phyloP scores from a whole-genome alignment of 805 yeast genomes.

The Pichia exigua region DNA sequence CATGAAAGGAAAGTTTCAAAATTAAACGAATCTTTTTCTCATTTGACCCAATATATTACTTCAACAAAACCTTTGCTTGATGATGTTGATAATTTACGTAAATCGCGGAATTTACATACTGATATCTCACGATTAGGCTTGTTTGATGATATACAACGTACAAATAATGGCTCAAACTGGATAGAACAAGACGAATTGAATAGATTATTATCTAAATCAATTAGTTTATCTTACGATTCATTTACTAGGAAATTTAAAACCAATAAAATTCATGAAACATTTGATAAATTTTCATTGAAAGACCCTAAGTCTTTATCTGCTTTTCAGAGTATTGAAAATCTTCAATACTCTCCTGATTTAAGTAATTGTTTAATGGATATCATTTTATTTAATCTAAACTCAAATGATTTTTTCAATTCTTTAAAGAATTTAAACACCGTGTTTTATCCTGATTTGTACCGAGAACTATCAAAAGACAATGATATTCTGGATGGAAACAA shows the following conservation, averaged over 20 bases:
- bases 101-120: conserved; percentile 28
- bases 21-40: conserved; percentile 21
- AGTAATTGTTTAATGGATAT: neutral
- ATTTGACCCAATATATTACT: conserved; percentile 25
- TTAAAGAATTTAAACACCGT: neutral
- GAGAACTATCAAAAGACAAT: neutral
- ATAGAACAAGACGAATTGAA: conserved; percentile 33
- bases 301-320: neutral
- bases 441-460: neutral
- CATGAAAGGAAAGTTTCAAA: conserved; percentile 36
- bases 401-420: neutral
- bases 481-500: neutral
- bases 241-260: conserved; percentile 11
- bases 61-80: conserved; percentile 51
- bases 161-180: conserved; percentile 29
- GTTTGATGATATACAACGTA: conserved; percentile 25
- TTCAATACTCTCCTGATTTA: conserved; percentile 10
- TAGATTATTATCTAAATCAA: conserved; percentile 26
- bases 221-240: conserved; percentile 18
- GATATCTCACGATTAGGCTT: conserved; percentile 22
- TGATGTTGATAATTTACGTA: conserved; percentile 49
- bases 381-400: conserved; percentile 1
- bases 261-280: neutral
- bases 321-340: conserved; percentile 22
- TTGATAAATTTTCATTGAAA: neutral